Conservation (phyloP, 176 grass and related monocot genomes). For the Carex myosuroides region DNA sequence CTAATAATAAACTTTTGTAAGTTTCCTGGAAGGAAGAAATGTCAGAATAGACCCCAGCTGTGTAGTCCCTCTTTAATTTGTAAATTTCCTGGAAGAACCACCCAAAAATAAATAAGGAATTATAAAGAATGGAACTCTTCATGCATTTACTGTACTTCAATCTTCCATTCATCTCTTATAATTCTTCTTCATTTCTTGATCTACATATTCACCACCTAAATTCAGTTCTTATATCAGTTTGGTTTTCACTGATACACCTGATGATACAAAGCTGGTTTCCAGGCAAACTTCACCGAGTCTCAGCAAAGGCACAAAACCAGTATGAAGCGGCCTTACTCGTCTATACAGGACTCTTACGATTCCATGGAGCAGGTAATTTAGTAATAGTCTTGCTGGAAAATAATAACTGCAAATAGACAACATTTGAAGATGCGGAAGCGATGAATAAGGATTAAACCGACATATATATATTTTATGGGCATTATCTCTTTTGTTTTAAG, state of each 20-base stretch:
- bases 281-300: neutral
- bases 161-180: neutral
- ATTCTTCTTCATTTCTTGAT: neutral
- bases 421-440: no score
- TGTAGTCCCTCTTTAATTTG: neutral
- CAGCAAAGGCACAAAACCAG: neutral
- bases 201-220: neutral
- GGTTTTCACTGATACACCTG: neutral
- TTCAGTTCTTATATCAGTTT: neutral
- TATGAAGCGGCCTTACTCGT: neutral
- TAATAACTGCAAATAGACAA: no score
- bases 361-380: conserved; percentile 11
- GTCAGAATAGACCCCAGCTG: no score
- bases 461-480: no score
- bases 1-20: no score
- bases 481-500: no score
- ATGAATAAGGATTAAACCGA: no score
- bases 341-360: neutral
- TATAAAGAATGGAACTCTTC: neutral
- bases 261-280: neutral
- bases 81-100: neutral
- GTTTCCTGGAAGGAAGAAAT: no score
- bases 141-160: neutral
- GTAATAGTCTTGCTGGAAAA: no score
- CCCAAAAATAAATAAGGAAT: no score